Evolutionary conservation across 768 basidiomycete species (phyloP).

Genomic region (Termitomyces sp.): DNA sequence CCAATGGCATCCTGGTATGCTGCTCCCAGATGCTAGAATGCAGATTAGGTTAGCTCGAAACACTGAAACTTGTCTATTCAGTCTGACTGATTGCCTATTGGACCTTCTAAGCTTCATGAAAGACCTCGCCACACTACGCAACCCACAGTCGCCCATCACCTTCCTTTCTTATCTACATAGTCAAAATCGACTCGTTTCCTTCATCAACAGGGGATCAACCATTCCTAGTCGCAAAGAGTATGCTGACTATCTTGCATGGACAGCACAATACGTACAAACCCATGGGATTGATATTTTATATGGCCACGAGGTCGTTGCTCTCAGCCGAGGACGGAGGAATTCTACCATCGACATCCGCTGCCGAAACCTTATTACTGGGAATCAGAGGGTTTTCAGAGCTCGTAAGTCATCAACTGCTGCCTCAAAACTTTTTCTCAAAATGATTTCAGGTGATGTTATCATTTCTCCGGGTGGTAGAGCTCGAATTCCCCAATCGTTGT

Average conservation of each 20-base stretch:
- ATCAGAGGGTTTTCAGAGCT: slow-evolving; percentile 31
- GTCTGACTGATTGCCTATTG: neutral
- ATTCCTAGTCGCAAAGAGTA: slow-evolving; percentile 54
- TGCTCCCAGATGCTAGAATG: slow-evolving; percentile 50
- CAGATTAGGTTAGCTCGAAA: slow-evolving; percentile 42
- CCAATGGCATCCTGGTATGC: slow-evolving; percentile 58
- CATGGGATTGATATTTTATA: slow-evolving; percentile 43
- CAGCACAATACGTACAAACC: slow-evolving; percentile 41
- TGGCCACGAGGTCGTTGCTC: slow-evolving; percentile 44
- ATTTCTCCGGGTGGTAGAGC: slow-evolving; percentile 52
- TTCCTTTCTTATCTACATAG: slow-evolving; percentile 53
- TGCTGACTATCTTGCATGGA: slow-evolving; percentile 55
- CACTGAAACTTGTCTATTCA: neutral
- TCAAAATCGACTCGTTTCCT: slow-evolving; percentile 45
- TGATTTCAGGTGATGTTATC: slow-evolving; percentile 40
- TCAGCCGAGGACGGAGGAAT: slow-evolving; percentile 27
- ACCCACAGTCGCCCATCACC: slow-evolving; percentile 49
- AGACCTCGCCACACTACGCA: slow-evolving; percentile 52
- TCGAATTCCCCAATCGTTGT: slow-evolving; percentile 37
- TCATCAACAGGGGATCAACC: slow-evolving; percentile 53
- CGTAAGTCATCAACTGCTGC: slow-evolving; percentile 30
- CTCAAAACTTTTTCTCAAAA: neutral
- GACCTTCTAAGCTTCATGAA: slow-evolving; percentile 41
- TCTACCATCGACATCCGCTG: slow-evolving; percentile 38
- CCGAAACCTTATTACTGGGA: slow-evolving; percentile 33